Evolutionary conservation across 805 yeast species (phyloP).

Genomic region (Alloascoidea hylecoeti): DNA sequence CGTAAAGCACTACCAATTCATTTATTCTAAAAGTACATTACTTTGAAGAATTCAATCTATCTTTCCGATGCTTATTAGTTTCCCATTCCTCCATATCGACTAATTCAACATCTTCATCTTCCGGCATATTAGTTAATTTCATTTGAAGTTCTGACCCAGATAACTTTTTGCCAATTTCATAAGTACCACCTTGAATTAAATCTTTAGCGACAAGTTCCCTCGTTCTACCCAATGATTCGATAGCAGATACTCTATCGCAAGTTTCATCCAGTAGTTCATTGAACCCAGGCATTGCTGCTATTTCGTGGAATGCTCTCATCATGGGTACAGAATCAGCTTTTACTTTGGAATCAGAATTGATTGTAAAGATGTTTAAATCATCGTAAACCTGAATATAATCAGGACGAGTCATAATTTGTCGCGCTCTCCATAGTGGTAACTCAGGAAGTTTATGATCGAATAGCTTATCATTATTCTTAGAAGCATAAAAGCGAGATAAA

Average conservation of each 20-base stretch:
- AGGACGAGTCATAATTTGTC: conserved; percentile 76
- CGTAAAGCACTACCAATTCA: too few species aligned
- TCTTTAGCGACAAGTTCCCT: conserved; percentile 66
- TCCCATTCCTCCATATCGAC: not conserved
- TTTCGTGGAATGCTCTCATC: conserved; percentile 83
- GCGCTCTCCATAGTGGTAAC: conserved; percentile 69
- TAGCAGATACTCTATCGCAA: conserved; percentile 52
- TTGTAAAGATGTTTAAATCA: conserved; percentile 63
- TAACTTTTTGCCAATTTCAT: not conserved
- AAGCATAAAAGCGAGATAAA: too few species aligned
- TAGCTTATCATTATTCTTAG: conserved; percentile 11
- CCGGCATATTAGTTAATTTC: not conserved
- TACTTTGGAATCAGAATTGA: conserved; percentile 59
- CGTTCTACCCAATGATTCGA: conserved; percentile 67
- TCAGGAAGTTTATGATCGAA: conserved; percentile 49
- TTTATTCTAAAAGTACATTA: too few species aligned
- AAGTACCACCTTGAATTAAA: conserved; percentile 19
- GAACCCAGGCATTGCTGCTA: conserved; percentile 57
- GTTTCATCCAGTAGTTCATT: conserved; percentile 53
- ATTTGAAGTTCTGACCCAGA: not conserved
- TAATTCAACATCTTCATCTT: not conserved
- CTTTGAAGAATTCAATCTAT: not conserved
- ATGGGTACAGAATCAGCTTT: conserved; percentile 76
- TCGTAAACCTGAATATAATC: conserved; percentile 70
- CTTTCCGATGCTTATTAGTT: not conserved